Base-by-base conservation (phyloP, 768 basidiomycete genomes). In the Tephrocybe sp. region DNA sequence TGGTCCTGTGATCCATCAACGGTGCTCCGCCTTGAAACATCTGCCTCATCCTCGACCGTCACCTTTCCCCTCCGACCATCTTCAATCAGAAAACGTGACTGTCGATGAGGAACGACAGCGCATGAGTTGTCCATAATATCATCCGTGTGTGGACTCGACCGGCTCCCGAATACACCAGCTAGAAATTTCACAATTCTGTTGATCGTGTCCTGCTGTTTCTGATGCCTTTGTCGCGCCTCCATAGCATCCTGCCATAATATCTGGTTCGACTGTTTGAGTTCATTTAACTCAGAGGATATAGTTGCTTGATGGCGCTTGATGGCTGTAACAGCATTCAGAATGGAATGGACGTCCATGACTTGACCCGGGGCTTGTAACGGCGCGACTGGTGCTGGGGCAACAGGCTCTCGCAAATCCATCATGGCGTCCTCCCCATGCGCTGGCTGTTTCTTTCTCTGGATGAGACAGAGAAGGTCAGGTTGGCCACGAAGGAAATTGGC, bases 121-220 rank as follows among this genome's bases (percentile, higher is more conserved):
- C 69, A 69, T 5, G 72, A 60, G 10, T 69, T 53, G 13, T 65
- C 62, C 2, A 61, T 60, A 8, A 52, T 61, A 39, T 66, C 68
- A 31, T 71, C 68, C 46, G 70, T 68, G 20, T 56, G 58, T 10
- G 72, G 66, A 40, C 68, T 73, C 1, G 73, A 72, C 48, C 76
- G 78, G 39, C 65, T 67, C 11, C 88, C 87, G 70, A 98, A 98
- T 2, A 98, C 87, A 11, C 92, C 86, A 9, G 95, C 95, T 49
- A 99, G 71, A 69, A 99, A 98, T 53, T 92, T 89, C 56, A 99
- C 79, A 54, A 99, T 98, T 49, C 91, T 75, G 62, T 97, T 93
- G 65, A 98, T 93, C 17, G 93, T 97, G 65, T 98, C 94, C 62
- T 97, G 89, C 57, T 98, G 94, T 62, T 91, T 94, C 65, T 92